These are phyloP conservation scores for Tanacetum coccineum DNA, from an alignment of 129 eudicot species.

Conservation along the genomic window DNA sequence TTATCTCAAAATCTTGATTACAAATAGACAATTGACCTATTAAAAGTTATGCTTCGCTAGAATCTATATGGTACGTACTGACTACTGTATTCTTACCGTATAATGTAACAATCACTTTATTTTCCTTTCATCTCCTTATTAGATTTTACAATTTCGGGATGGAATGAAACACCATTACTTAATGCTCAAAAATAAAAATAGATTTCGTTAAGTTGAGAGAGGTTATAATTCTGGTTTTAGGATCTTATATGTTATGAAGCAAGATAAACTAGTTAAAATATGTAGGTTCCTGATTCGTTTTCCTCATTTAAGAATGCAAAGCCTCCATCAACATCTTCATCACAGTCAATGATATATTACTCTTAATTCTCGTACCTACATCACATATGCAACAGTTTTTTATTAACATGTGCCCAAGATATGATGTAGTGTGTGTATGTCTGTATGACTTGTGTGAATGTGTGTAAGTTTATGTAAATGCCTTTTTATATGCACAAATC, in stretches of 20 bases:
- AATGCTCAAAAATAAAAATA: not conserved
- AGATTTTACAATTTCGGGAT: not conserved
- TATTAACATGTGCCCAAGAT: conserved; percentile 7
- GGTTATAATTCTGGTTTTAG: conserved; percentile 1
- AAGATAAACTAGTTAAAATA: not conserved
- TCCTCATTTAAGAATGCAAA: conserved; percentile 52
- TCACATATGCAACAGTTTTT: conserved; percentile 2
- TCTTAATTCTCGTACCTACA: conserved; percentile 43
- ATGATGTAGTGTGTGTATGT: no score
- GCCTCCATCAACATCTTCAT: conserved; percentile 63
- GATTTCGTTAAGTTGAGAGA: not conserved
- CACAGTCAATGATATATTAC: conserved; percentile 50
- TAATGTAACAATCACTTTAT: not conserved
- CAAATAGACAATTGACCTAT: not conserved
- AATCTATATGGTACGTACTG: no score
- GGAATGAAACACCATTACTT: not conserved
- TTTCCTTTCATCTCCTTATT: not conserved
- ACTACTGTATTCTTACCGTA: not conserved
- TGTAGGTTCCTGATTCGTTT: conserved; percentile 48
- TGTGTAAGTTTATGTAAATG: no score
- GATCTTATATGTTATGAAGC: not conserved
- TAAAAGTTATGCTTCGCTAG: not conserved
- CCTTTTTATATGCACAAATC: no score
- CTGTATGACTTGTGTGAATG: no score
- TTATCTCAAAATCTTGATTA: no score